Conservation (phyloP, 139 green algal species). For the Micractinium sp. region DNA sequence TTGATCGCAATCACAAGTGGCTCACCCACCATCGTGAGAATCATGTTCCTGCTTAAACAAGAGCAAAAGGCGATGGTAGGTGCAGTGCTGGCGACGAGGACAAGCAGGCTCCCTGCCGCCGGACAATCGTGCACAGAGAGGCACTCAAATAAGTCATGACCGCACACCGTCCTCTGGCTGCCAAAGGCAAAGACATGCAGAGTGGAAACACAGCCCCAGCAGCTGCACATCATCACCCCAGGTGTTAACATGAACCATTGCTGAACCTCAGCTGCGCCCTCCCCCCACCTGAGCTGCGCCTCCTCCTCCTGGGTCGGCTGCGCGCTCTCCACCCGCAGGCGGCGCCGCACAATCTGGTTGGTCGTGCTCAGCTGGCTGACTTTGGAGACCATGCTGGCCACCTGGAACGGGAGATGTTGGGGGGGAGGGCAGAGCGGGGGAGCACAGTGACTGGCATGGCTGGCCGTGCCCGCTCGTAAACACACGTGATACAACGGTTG, state of each 20-base stretch:
- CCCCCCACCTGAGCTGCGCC: slow-evolving; percentile 49
- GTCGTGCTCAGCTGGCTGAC: slow-evolving; percentile 87
- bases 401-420: slow-evolving; percentile 8
- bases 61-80: not conserved
- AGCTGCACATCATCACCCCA: not conserved
- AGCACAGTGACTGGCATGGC: no score
- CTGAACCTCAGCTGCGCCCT: no score
- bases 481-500: no score
- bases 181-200: no score
- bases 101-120: no score
- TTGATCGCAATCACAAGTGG: slow-evolving; percentile 93
- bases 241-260: not conserved
- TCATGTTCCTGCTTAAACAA: not conserved
- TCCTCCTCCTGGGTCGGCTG: slow-evolving; percentile 49
- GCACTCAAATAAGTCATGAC: no score
- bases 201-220: no score
- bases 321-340: slow-evolving; percentile 61
- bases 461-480: no score
- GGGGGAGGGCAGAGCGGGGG: not conserved
- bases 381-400: slow-evolving; percentile 80
- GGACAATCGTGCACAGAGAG: no score
- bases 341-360: slow-evolving; percentile 88
- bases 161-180: no score
- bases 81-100: not conserved
- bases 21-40: slow-evolving; percentile 78